These are phyloP conservation scores for Perkinsus chesapeaki DNA, from an alignment of 169 alveolate genomes.

Conservation along the genomic window DNA sequence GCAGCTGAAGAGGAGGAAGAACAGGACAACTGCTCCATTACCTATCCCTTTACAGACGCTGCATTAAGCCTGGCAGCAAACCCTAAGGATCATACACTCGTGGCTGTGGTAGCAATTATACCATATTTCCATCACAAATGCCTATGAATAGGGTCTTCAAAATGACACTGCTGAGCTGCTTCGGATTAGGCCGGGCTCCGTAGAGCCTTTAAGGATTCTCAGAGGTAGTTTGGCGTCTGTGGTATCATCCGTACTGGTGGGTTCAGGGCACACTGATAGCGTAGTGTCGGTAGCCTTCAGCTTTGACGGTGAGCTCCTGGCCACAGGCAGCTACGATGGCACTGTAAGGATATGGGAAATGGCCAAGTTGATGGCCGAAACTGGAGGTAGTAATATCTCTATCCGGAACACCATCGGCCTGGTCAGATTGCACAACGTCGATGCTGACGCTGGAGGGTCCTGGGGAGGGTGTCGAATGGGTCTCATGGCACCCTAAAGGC, in stretches of 20 bases:
- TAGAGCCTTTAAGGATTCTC: neutral
- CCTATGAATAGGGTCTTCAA: neutral
- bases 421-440: neutral
- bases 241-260: neutral
- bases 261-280: constrained; percentile 29
- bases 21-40: neutral
- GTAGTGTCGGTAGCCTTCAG: constrained; percentile 31
- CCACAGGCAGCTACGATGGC: constrained; percentile 40
- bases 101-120: neutral
- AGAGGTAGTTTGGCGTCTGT: neutral
- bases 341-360: constrained; percentile 20
- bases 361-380: neutral
- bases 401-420: neutral
- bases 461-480: constrained; percentile 33
- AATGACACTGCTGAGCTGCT: neutral
- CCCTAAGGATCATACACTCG: neutral
- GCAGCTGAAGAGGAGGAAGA: neutral
- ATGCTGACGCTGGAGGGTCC: constrained; percentile 35
- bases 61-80: neutral
- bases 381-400: neutral
- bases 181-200: neutral
- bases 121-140: neutral
- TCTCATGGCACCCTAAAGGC: constrained; percentile 35
- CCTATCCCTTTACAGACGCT: neutral
- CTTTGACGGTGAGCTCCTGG: constrained; percentile 29